Conservation (phyloP, 2,329 filamentous ascomycete genomes). For the Dothistroma pini region DNA sequence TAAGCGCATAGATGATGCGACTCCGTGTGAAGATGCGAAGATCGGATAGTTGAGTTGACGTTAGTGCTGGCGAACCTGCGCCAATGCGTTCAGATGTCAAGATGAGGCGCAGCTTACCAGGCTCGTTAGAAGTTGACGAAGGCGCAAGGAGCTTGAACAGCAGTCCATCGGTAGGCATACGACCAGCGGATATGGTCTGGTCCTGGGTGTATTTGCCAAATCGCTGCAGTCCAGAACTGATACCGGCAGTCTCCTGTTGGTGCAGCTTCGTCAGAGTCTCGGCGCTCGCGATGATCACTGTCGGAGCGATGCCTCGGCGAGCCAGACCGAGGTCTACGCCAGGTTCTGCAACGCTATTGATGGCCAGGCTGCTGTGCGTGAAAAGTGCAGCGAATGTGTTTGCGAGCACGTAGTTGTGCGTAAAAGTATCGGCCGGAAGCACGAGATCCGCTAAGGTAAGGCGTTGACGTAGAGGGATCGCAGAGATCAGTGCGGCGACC, state of each 20-base stretch:
- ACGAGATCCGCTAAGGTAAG: constrained; percentile 74
- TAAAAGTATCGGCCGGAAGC: constrained; percentile 76
- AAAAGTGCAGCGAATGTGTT: constrained; percentile 80
- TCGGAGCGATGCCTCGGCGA: constrained; percentile 71
- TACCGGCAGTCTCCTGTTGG: constrained; percentile 53
- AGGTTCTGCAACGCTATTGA: constrained; percentile 81
- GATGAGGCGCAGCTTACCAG: constrained; percentile 75
- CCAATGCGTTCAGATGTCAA: constrained; percentile 73
- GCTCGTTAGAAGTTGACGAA: constrained; percentile 52
- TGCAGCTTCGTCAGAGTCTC: constrained; percentile 68
- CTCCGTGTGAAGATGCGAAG: constrained; percentile 76
- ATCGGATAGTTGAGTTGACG: constrained; percentile 69
- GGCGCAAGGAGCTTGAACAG: constrained; percentile 60
- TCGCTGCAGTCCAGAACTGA: constrained; percentile 59
- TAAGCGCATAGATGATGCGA: constrained; percentile 79
- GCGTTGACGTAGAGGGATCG: constrained; percentile 71
- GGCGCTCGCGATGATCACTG: constrained; percentile 74
- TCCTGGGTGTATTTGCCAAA: constrained; percentile 69
- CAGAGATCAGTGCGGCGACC: constrained; percentile 71
- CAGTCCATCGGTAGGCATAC: constrained; percentile 65
- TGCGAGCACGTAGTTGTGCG: constrained; percentile 72
- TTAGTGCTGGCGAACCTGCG: constrained; percentile 59
- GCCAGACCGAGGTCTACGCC: constrained; percentile 69
- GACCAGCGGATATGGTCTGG: constrained; percentile 66
- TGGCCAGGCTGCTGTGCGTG: constrained; percentile 76